A percentile compares a stretch with the other conserved stretches of the same genome.
Conservation (phyloP, 164 flowering plant species). For the Magnolia officinalis region DNA sequence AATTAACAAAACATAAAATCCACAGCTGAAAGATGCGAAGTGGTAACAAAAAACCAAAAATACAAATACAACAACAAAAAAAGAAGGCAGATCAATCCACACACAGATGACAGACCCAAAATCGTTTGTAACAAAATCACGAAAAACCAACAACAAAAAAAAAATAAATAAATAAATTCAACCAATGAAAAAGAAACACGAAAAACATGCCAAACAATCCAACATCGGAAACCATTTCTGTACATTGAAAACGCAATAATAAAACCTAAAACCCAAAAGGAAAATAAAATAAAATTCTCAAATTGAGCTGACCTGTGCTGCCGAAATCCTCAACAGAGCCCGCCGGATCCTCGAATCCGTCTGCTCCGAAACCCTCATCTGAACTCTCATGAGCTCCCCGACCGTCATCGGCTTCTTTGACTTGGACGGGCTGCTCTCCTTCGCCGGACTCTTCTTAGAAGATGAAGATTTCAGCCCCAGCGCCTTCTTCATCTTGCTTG, state of each 20-base stretch:
- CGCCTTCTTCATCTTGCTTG: conserved; percentile 77
- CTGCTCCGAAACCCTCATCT: conserved; percentile 84
- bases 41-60: no score
- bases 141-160: no score
- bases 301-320: conserved; percentile 61
- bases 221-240: neutral
- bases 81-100: no score
- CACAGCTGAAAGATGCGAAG: no score
- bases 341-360: conserved; percentile 68
- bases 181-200: no score
- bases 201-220: neutral
- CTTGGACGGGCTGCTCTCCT: conserved; percentile 24
- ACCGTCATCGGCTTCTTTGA: conserved; percentile 46
- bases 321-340: conserved; percentile 69
- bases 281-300: neutral
- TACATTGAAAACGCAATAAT: neutral
- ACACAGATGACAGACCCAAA: no score
- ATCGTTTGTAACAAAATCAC: no score
- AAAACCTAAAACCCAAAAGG: neutral
- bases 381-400: conserved; percentile 76
- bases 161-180: no score
- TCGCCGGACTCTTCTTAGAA: conserved; percentile 18
- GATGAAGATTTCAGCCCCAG: conserved; percentile 45
- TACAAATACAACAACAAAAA: no score
- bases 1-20: no score